These are phyloP conservation scores for Myxozyma geophila DNA, from an alignment of 805 yeast genomes.

Conservation along the genomic window DNA sequence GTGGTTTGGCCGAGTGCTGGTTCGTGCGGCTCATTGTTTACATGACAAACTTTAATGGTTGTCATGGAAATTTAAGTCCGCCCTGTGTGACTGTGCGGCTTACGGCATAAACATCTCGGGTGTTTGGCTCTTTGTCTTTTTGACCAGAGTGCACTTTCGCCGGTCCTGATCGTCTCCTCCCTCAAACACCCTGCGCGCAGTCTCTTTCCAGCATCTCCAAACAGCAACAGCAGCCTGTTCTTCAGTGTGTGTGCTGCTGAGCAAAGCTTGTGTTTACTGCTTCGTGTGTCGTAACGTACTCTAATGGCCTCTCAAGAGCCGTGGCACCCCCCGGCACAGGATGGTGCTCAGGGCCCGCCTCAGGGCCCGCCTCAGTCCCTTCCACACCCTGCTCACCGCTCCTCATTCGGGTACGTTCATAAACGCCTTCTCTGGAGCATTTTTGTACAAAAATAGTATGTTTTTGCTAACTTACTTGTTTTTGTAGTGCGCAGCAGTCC, in stretches of 20 bases:
- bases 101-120: slow-evolving; percentile 7
- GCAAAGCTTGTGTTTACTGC: background rate
- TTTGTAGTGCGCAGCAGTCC: slow-evolving; percentile 36
- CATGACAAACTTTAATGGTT: slow-evolving; percentile 6
- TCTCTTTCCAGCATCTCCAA: background rate
- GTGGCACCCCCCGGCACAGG: slow-evolving; percentile 35
- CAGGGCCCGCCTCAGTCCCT: slow-evolving; percentile 31
- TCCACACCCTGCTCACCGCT: slow-evolving; percentile 38
- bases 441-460: background rate
- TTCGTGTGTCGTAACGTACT: slow-evolving; percentile 2
- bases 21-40: slow-evolving; percentile 18
- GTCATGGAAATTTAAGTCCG: slow-evolving; percentile 3
- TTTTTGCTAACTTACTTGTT: slow-evolving; percentile 8
- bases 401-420: slow-evolving; percentile 41
- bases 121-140: slow-evolving; percentile 4
- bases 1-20: background rate
- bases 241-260: background rate
- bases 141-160: slow-evolving; percentile 13
- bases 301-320: slow-evolving; percentile 27
- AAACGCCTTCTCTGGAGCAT: slow-evolving; percentile 28
- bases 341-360: slow-evolving; percentile 29
- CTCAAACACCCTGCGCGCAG: background rate
- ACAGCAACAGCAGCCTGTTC: background rate
- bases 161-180: slow-evolving; percentile 19
- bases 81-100: slow-evolving; percentile 7